phyloP scores from a whole-genome alignment of 2,329 filamentous ascomycete species.

The Fusarium heterosporum region DNA sequence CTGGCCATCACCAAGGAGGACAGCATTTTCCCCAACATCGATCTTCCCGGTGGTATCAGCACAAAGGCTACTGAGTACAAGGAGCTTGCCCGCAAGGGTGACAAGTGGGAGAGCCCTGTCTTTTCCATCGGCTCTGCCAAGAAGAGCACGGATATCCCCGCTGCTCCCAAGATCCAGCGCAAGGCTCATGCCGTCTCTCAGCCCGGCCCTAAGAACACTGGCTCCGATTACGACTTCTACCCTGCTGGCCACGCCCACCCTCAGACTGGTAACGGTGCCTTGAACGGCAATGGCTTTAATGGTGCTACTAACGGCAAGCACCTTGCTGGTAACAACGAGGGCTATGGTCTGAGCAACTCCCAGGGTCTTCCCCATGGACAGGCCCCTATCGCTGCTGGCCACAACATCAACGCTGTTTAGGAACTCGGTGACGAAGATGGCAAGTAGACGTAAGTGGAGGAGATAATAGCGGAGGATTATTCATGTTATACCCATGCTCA shows the following conservation, averaged over 20 bases:
- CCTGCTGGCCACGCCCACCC: constrained; percentile 30
- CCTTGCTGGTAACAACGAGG: constrained; percentile 7
- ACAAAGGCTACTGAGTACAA: constrained; percentile 95
- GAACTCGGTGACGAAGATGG: constrained; percentile 5
- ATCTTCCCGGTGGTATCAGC: constrained; percentile 84
- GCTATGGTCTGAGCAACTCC: constrained; percentile 6
- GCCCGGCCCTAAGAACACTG: constrained; percentile 21
- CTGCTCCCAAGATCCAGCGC: constrained; percentile 62
- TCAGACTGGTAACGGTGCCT: constrained; percentile 23
- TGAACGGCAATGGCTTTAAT: constrained; percentile 36
- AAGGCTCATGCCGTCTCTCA: constrained; percentile 53
- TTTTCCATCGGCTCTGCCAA: constrained; percentile 86
- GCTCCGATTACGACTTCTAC: constrained; percentile 33
- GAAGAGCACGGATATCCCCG: constrained; percentile 78
- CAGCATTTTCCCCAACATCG: constrained; percentile 87
- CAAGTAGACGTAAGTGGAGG: background rate
- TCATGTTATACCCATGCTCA: constrained; percentile 45
- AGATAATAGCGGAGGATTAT: constrained; percentile 21
- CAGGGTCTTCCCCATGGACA: constrained; percentile 15
- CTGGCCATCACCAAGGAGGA: constrained; percentile 75
- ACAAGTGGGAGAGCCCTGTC: constrained; percentile 93
- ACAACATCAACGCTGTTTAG: constrained; percentile 38
- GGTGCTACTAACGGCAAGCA: constrained; percentile 37
- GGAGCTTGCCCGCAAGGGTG: constrained; percentile 86
- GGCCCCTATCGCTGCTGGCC: constrained; percentile 22